Percentiles rank a stretch among this genome's conserved stretches.
phyloP scores from a whole-genome alignment of 345 rosid genomes.

The Pugionium cornutum region DNA sequence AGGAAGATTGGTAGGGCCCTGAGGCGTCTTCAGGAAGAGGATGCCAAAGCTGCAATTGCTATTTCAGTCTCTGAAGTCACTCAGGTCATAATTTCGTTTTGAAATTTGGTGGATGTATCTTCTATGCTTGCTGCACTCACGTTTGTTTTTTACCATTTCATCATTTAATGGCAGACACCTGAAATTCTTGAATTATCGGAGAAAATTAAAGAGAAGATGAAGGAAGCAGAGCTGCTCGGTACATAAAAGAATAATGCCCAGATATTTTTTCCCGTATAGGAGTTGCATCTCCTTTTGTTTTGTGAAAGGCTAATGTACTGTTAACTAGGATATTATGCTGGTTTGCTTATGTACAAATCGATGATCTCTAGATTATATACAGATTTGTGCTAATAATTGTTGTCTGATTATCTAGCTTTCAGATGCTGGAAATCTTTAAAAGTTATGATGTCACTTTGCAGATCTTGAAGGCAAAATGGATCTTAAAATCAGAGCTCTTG shows the following conservation, averaged over 20 bases:
- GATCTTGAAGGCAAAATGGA: slow-evolving; percentile 93
- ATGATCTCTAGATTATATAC: neutral
- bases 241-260: slow-evolving; percentile 4
- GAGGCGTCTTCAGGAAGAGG: slow-evolving; percentile 92
- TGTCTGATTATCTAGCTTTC: slow-evolving; percentile 19
- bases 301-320: no score
- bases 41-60: slow-evolving; percentile 98
- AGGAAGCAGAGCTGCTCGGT: slow-evolving; percentile 84
- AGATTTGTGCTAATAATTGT: neutral
- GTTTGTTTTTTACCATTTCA: neutral
- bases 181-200: slow-evolving; percentile 72
- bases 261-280: no score
- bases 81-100: slow-evolving; percentile 48
- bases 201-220: slow-evolving; percentile 84
- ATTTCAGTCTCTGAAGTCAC: slow-evolving; percentile 94
- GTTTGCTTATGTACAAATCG: neutral
- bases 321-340: no score
- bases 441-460: slow-evolving; percentile 35
- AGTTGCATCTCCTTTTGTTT: no score
- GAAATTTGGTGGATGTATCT: neutral
- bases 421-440: neutral
- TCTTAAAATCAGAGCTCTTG: slow-evolving; percentile 79
- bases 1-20: slow-evolving; percentile 90
- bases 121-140: neutral
- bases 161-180: slow-evolving; percentile 51